These are phyloP conservation scores for Naegleria lovaniensis DNA, from an alignment of 208 protist genomes.

Conservation along the genomic window DNA sequence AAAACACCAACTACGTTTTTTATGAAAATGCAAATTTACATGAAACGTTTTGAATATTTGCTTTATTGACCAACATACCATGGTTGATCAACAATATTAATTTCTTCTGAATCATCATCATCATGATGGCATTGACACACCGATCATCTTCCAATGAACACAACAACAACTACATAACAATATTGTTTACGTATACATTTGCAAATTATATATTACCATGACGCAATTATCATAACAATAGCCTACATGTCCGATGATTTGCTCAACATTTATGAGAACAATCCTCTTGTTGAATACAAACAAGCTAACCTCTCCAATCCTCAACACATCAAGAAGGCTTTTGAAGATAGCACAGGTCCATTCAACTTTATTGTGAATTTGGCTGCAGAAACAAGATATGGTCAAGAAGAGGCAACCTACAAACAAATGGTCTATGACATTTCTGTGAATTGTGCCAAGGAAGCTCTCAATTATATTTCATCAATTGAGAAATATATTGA, in stretches of 20 bases:
- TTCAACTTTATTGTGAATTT: constrained; percentile 75
- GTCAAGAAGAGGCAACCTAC: constrained; percentile 59
- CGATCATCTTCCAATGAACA: too few species aligned
- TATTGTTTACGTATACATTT: background rate
- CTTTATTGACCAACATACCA: too few species aligned
- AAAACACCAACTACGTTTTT: too few species aligned
- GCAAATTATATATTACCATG: background rate
- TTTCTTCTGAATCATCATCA: too few species aligned
- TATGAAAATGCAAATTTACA: too few species aligned
- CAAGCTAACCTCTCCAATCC: constrained; percentile 52
- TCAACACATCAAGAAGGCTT: constrained; percentile 58
- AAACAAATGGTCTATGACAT: constrained; percentile 62
- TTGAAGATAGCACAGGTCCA: constrained; percentile 44
- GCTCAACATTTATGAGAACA: constrained; percentile 44
- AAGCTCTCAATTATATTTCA: constrained; percentile 46
- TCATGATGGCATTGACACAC: too few species aligned
- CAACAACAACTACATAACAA: too few species aligned
- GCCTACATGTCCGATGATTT: constrained; percentile 48
- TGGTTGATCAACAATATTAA: too few species aligned
- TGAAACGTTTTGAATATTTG: too few species aligned
- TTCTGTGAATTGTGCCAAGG: constrained; percentile 54
- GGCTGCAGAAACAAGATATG: constrained; percentile 73
- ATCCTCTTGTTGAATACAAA: constrained; percentile 59
- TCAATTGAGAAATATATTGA: constrained; percentile 69
- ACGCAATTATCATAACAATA: background rate